Conservation (phyloP, 2,329 filamentous ascomycete genomes). For the Davidsoniella neocaledoniae region DNA sequence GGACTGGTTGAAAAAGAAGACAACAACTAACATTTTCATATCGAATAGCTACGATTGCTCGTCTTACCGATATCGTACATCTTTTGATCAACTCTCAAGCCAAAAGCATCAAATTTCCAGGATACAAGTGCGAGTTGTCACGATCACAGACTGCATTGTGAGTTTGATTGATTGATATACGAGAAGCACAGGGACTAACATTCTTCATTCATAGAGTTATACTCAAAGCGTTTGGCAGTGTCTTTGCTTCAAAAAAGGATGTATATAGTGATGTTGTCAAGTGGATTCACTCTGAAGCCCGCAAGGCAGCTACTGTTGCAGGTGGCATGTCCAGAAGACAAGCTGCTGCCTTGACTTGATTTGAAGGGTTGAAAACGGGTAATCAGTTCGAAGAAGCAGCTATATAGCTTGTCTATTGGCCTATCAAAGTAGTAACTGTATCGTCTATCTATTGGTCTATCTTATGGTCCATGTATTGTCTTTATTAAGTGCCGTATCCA, state of each 20-base stretch:
- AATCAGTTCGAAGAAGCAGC: not conserved
- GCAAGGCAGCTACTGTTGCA: slow-evolving; percentile 15
- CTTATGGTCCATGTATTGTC: not conserved
- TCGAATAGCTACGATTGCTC: slow-evolving; percentile 41
- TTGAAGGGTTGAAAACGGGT: not conserved
- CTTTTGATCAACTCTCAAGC: slow-evolving; percentile 42
- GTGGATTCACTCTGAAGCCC: slow-evolving; percentile 45
- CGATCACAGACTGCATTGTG: slow-evolving; percentile 12
- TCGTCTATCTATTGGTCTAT: not conserved
- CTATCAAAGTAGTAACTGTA: not conserved
- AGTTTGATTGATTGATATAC: not conserved
- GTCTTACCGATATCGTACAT: slow-evolving; percentile 47
- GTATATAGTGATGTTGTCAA: slow-evolving; percentile 44
- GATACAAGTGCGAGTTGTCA: slow-evolving; percentile 34
- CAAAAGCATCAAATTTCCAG: slow-evolving; percentile 27
- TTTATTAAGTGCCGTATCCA: slow-evolving; percentile 19
- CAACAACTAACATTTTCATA: slow-evolving; percentile 29
- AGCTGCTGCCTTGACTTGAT: not conserved
- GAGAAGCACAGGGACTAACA: not conserved
- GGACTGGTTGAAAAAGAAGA: not conserved
- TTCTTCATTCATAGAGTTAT: slow-evolving; percentile 35
- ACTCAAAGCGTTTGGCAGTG: slow-evolving; percentile 49
- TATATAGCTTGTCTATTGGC: not conserved
- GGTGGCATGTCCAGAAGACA: not conserved
- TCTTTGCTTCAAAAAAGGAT: slow-evolving; percentile 57